Conservation (phyloP, 352 stramenopile genomes). For the Phytopythium kandeliae region DNA sequence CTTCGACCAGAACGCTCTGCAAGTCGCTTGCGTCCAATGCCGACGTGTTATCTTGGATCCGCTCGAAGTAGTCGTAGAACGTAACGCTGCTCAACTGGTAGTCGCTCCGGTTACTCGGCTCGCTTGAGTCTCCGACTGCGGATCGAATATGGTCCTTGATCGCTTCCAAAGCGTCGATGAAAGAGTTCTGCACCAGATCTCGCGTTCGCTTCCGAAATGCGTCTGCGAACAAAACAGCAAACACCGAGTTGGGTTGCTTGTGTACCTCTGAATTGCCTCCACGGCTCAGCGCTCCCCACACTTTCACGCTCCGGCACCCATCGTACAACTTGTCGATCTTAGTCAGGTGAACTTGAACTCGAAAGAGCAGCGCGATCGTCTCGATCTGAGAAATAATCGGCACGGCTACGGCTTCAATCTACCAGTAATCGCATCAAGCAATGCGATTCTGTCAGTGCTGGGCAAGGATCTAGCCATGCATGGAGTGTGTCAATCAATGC, state of each 20-base stretch:
- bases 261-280: neutral
- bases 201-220: constrained; percentile 55
- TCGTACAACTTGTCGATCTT: constrained; percentile 22
- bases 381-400: constrained; percentile 48
- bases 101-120: constrained; percentile 13
- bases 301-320: constrained; percentile 21
- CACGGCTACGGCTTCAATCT: constrained; percentile 37
- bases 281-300: constrained; percentile 28
- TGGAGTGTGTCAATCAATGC: no score
- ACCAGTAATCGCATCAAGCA: constrained; percentile 4
- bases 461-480: no score
- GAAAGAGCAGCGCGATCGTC: constrained; percentile 51
- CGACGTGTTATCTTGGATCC: constrained; percentile 57
- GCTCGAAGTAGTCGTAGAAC: constrained; percentile 80
- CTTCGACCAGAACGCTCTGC: constrained; percentile 68
- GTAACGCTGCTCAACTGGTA: constrained; percentile 36
- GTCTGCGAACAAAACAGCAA: constrained; percentile 55
- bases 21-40: constrained; percentile 66
- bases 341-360: neutral
- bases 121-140: constrained; percentile 22
- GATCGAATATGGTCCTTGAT: constrained; percentile 59
- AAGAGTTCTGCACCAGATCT: constrained; percentile 70
- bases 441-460: neutral
- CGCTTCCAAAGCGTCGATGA: constrained; percentile 63
- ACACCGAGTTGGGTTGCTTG: constrained; percentile 29